A percentile compares a stretch with the other conserved stretches of the same genome.
These are phyloP conservation scores for Aureobasidium leucospermi DNA, from an alignment of 2,329 filamentous ascomycete genomes.

Conservation along the genomic window DNA sequence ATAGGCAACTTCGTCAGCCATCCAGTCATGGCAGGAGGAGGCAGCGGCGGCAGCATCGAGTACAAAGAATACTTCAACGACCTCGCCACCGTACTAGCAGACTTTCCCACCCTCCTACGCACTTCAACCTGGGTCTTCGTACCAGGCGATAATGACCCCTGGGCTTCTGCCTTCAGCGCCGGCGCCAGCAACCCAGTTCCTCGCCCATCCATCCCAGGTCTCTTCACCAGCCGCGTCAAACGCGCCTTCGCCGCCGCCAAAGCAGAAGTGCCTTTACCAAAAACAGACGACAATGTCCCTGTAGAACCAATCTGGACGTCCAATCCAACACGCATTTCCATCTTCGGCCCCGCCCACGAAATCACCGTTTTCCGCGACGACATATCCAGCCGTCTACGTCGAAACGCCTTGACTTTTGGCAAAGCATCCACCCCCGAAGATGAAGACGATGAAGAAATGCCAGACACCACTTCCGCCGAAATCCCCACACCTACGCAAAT, in stretches of 20 bases:
- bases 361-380: constrained; percentile 84
- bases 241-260: constrained; percentile 75
- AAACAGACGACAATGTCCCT: constrained; percentile 46
- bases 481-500: constrained; percentile 12
- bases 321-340: constrained; percentile 72
- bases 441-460: constrained; percentile 12
- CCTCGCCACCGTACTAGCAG: constrained; percentile 71
- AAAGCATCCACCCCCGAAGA: constrained; percentile 33
- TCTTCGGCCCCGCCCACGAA: constrained; percentile 86
- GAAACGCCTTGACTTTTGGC: constrained; percentile 67
- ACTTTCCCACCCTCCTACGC: constrained; percentile 74
- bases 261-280: constrained; percentile 53
- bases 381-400: constrained; percentile 67
- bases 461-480: constrained; percentile 22
- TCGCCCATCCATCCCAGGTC: constrained; percentile 65
- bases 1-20: constrained; percentile 72
- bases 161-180: constrained; percentile 77
- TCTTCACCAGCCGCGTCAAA: constrained; percentile 83
- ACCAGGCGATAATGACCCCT: constrained; percentile 95
- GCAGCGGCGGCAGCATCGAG: constrained; percentile 75
- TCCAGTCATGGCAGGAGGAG: constrained; percentile 55
- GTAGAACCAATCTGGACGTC: constrained; percentile 81
- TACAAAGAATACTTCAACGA: constrained; percentile 96
- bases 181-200: constrained; percentile 66
- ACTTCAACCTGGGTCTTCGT: constrained; percentile 84